Conservation (phyloP, 306 rosid species). For the Castanea mollissima region DNA sequence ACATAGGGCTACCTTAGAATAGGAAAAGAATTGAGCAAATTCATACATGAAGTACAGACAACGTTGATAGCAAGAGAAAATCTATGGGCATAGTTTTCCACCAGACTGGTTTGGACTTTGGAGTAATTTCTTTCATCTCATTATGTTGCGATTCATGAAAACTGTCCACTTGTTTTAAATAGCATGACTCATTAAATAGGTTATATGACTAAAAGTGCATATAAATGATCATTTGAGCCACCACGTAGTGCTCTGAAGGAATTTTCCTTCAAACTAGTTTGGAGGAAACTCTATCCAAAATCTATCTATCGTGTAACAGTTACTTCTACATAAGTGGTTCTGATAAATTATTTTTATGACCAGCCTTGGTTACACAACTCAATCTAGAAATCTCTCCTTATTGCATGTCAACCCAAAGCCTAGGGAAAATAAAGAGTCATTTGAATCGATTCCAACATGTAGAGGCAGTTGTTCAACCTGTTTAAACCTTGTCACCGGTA, state of each 20-base stretch:
- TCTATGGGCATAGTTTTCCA: no score
- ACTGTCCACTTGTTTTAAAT: no score
- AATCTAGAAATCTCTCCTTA: neutral
- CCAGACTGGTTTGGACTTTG: no score
- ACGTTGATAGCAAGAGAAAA: neutral
- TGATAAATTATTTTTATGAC: neutral
- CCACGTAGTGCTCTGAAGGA: no score
- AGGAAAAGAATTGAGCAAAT: neutral
- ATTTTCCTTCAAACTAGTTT: no score
- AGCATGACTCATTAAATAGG: no score
- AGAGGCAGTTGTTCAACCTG: constrained; percentile 35
- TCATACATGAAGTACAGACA: neutral
- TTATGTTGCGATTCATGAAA: no score
- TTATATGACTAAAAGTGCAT: no score
- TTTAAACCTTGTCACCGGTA: constrained; percentile 53
- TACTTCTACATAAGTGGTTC: neutral
- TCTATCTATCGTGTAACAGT: neutral
- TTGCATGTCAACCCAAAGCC: constrained; percentile 37
- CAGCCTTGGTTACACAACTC: neutral
- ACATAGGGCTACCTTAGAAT: neutral
- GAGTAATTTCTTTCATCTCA: no score
- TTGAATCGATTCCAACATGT: constrained; percentile 13
- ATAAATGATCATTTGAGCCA: no score
- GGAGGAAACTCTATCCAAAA: neutral
- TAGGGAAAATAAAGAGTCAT: constrained; percentile 38